Base-by-base conservation (phyloP, 2,329 filamentous ascomycete species). In the Ceratocystis diversiconidia region DNA sequence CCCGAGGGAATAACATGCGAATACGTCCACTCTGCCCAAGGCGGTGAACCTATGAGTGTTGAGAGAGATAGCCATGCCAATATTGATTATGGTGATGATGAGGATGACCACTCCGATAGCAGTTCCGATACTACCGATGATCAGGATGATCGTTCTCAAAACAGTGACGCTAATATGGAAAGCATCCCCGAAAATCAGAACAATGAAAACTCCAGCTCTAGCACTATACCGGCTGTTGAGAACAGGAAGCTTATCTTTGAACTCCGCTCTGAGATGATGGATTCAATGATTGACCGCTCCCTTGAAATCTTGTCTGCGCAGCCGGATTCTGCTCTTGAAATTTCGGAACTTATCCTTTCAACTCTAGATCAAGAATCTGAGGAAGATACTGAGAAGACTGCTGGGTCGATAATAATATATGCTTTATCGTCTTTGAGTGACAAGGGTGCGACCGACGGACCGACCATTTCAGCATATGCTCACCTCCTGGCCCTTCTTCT, bases 301-400 rank as follows among this genome's bases (percentile, higher is more conserved):
- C 79, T 99, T 25, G 92, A 96, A 71, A 85, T 97, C 43, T 85
- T 99, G 64, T 88, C 92, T 73, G 86, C 87, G 46, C 92, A 97
- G 70, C 87, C 92, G 15, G 86, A 89, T 70, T 85, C 92, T 10
- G 95, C 94, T 0, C 94, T 96, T 70, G 92, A 97, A 72, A 80
- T 99, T 60, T 85, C 91, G 0, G 92, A 96, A 71, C 79, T 99
- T 22, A 92, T 99, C 65, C 83, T 83, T 46, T 85, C 87, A 2
- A 86, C 90, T 28, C 83, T 87, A 77, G 70, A 82, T 72, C 72
- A 85, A 82, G 73, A 83, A 74, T 41, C 36, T 8, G 10, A 41
- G 10, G 36, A 41, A 5, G 69, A 81, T 74, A 70, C 81, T 74
- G 71, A 82, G 75, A 78, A 81, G 65, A 72, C 80, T 65, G 87